Conservation (phyloP, 2,329 filamentous ascomycete genomes). For the Diaporthe sp. region DNA sequence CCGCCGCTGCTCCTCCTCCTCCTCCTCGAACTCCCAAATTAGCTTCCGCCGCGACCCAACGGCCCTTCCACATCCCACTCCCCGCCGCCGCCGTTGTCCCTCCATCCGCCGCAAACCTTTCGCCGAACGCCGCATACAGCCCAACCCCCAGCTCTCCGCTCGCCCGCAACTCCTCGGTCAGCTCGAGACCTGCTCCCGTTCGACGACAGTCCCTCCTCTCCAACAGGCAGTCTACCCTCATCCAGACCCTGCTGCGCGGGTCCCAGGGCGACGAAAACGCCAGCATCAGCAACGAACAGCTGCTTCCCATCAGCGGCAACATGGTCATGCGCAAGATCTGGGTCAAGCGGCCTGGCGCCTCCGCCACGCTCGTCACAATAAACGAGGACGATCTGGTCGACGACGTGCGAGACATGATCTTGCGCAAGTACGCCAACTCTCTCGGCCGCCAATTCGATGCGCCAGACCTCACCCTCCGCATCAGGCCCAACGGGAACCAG, state of each 20-base stretch:
- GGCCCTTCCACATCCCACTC: constrained; percentile 37
- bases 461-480: constrained; percentile 87
- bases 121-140: constrained; percentile 41
- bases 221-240: constrained; percentile 60
- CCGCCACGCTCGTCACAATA: constrained; percentile 88
- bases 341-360: constrained; percentile 90
- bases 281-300: constrained; percentile 50
- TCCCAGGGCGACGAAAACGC: constrained; percentile 56
- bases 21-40: constrained; percentile 41
- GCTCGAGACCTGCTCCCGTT: constrained; percentile 46
- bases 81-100: constrained; percentile 35
- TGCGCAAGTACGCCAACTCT: constrained; percentile 94
- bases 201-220: constrained; percentile 62
- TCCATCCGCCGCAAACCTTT: constrained; percentile 42
- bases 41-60: constrained; percentile 18
- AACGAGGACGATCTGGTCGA: constrained; percentile 93
- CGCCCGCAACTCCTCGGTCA: constrained; percentile 46
- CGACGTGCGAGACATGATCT: constrained; percentile 91
- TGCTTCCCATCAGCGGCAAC: constrained; percentile 57
- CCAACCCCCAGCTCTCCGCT: constrained; percentile 43
- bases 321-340: constrained; percentile 88
- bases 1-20: constrained; percentile 45
- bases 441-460: constrained; percentile 90
- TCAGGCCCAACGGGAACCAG: constrained; percentile 77
- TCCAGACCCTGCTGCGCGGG: constrained; percentile 67